A percentile compares a stretch with the other conserved stretches of the same genome.
These are phyloP conservation scores for Zopfochytrium polystomum DNA, from an alignment of 371 early-diverging fungal species.

Conservation along the genomic window DNA sequence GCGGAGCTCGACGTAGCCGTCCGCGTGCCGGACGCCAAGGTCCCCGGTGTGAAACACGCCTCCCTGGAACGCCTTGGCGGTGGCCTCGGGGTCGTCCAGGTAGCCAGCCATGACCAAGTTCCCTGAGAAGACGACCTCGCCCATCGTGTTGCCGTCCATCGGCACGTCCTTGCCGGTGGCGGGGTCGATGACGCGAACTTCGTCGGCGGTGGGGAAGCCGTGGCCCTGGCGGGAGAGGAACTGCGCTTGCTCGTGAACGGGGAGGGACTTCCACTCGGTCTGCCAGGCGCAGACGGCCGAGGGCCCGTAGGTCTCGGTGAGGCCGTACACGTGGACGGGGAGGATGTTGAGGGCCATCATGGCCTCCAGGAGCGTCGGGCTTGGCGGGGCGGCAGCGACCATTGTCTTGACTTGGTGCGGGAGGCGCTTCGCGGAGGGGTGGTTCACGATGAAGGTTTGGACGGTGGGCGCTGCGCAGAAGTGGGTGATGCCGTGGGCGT, in stretches of 20 bases:
- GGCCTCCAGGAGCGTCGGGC: constrained; percentile 51
- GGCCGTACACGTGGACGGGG: constrained; percentile 65
- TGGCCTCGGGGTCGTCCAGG: constrained; percentile 58
- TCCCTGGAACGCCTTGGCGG: constrained; percentile 56
- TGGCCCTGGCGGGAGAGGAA: constrained; percentile 61
- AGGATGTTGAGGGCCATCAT: constrained; percentile 55
- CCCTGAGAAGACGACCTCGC: constrained; percentile 66
- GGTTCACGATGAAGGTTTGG: constrained; percentile 60
- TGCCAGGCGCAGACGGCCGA: constrained; percentile 45
- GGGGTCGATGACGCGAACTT: constrained; percentile 55
- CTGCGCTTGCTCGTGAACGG: constrained; percentile 42
- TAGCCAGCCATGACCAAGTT: constrained; percentile 63
- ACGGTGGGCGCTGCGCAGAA: constrained; percentile 69
- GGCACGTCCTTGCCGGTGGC: constrained; percentile 51
- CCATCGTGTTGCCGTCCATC: constrained; percentile 56
- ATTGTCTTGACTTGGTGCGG: constrained; percentile 47
- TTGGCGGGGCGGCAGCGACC: constrained; percentile 61
- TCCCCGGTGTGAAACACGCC: constrained; percentile 72
- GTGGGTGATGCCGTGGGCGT: constrained; percentile 56
- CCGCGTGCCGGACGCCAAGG: constrained; percentile 61
- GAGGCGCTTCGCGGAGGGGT: constrained; percentile 49
- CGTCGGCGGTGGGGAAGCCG: constrained; percentile 54
- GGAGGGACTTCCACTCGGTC: constrained; percentile 31
- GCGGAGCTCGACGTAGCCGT: constrained; percentile 63
- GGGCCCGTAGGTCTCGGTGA: constrained; percentile 67